Evolutionary conservation across 441 rosid species (phyloP).

Genomic region (Syzygium malaccense): DNA sequence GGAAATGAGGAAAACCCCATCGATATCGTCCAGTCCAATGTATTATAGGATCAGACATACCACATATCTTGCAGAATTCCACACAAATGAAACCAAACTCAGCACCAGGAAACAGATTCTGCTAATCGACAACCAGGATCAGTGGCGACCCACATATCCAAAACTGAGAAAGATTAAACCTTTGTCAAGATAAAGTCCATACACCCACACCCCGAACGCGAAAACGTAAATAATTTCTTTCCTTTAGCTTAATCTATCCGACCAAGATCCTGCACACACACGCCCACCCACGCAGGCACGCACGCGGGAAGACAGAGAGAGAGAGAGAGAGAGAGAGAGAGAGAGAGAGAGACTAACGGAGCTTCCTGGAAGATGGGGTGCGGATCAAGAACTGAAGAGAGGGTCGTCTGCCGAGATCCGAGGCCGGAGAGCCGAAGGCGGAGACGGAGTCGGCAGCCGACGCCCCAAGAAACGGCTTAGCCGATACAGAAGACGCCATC

Average conservation of each 20-base stretch:
- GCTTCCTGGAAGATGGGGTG: conserved; percentile 34
- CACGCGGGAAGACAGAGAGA: neutral
- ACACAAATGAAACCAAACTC: neutral
- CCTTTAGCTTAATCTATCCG: neutral
- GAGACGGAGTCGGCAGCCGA: conserved; percentile 16
- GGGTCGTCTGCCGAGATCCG: conserved; percentile 46
- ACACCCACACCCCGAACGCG: neutral
- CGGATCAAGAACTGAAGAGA: conserved; percentile 46
- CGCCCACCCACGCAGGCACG: neutral
- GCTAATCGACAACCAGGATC: neutral
- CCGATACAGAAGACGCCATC: conserved; percentile 57
- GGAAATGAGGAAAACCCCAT: neutral
- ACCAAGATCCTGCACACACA: neutral
- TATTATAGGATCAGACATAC: neutral
- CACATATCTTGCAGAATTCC: neutral
- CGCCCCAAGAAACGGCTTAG: conserved; percentile 50
- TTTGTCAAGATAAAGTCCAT: neutral
- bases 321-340: neutral
- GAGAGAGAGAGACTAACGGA: conserved; percentile 51
- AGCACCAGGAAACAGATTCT: neutral
- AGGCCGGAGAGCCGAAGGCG: conserved; percentile 16
- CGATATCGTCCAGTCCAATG: neutral
- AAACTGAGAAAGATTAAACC: neutral
- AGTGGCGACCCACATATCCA: neutral
- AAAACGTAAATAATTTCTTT: neutral